Evolutionary conservation across 2,329 filamentous ascomycete species (phyloP).

Genomic region (Xylariomycetidae sp.): DNA sequence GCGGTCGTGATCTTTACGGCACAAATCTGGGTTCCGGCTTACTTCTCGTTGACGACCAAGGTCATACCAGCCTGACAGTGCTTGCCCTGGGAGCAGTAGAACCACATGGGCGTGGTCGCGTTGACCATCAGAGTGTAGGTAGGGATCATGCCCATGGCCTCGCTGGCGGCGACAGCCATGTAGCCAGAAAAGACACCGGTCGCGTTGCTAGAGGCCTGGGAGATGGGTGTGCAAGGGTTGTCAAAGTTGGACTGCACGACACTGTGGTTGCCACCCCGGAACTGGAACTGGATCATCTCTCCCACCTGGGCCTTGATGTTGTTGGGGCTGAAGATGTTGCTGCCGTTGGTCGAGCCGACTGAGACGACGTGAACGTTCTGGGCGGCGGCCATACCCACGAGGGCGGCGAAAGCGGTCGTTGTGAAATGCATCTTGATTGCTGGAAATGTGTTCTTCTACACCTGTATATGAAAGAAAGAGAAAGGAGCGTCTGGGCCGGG

Average conservation of each 20-base stretch:
- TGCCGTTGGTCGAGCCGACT: slow-evolving; percentile 53
- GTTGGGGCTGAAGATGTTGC: slow-evolving; percentile 61
- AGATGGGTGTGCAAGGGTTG: slow-evolving; percentile 61
- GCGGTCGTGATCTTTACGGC: too few relatives aligned
- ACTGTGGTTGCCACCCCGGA: slow-evolving; percentile 68
- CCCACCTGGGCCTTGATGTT: slow-evolving; percentile 60
- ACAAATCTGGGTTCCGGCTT: slow-evolving; percentile 35
- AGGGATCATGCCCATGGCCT: slow-evolving; percentile 47
- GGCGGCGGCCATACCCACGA: slow-evolving; percentile 38
- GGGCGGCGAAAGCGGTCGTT: slow-evolving; percentile 40
- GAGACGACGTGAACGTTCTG: slow-evolving; percentile 57
- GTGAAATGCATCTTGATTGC: slow-evolving; percentile 49
- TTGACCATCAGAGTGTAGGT: slow-evolving; percentile 70
- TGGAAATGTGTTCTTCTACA: slow-evolving; percentile 11
- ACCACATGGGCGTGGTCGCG: slow-evolving; percentile 67
- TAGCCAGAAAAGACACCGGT: slow-evolving; percentile 63
- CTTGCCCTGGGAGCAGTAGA: slow-evolving; percentile 69
- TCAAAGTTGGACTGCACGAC: slow-evolving; percentile 74
- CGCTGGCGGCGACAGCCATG: slow-evolving; percentile 55
- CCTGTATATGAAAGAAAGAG: slow-evolving; percentile 10
- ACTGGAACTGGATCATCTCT: slow-evolving; percentile 63
- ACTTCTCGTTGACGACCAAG: slow-evolving; percentile 73
- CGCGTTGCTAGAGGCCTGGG: slow-evolving; percentile 43
- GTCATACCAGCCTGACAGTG: slow-evolving; percentile 75
- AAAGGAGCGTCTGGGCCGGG: slow-evolving; percentile 9